phyloP scores from a whole-genome alignment of 1,139 yeast species.

The Saccharomyces hybrid region DNA sequence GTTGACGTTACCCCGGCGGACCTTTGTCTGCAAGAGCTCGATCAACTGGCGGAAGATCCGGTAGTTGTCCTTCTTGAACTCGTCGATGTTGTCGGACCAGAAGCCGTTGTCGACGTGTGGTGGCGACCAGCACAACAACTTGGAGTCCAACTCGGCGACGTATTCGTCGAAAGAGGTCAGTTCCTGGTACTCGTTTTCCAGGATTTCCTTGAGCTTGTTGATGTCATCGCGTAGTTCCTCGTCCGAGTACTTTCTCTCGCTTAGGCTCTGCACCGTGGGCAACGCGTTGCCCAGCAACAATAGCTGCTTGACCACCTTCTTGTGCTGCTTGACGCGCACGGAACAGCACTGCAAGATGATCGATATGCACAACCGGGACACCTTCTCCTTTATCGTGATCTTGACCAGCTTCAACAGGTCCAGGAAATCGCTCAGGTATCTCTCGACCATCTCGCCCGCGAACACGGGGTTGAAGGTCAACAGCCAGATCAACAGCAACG shows the following conservation, averaged over 20 bases:
- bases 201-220: constrained; percentile 44
- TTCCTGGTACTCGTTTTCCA: constrained; percentile 65
- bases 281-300: constrained; percentile 73
- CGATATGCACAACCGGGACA: constrained; percentile 73
- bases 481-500: constrained; percentile 75
- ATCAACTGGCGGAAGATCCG: constrained; percentile 55
- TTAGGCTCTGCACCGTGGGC: constrained; percentile 56
- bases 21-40: constrained; percentile 34
- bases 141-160: constrained; percentile 71
- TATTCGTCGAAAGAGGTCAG: constrained; percentile 93
- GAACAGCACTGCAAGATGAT: constrained; percentile 55
- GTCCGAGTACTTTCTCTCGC: constrained; percentile 89
- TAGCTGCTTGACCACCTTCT: constrained; percentile 50
- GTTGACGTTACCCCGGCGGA: constrained; percentile 13
- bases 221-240: constrained; percentile 81
- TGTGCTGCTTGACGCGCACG: constrained; percentile 27
- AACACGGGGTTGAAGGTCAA: constrained; percentile 62
- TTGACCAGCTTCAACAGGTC: constrained; percentile 60
- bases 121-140: constrained; percentile 82
- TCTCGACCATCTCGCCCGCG: constrained; percentile 43
- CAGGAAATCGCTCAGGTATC: constrained; percentile 37
- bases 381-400: constrained; percentile 84
- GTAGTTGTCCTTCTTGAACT: constrained; percentile 74
- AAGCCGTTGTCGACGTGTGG: constrained; percentile 82
- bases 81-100: constrained; percentile 75